Conservation (phyloP, 2,329 filamentous ascomycete genomes). For the Aplosporella prunicola region DNA sequence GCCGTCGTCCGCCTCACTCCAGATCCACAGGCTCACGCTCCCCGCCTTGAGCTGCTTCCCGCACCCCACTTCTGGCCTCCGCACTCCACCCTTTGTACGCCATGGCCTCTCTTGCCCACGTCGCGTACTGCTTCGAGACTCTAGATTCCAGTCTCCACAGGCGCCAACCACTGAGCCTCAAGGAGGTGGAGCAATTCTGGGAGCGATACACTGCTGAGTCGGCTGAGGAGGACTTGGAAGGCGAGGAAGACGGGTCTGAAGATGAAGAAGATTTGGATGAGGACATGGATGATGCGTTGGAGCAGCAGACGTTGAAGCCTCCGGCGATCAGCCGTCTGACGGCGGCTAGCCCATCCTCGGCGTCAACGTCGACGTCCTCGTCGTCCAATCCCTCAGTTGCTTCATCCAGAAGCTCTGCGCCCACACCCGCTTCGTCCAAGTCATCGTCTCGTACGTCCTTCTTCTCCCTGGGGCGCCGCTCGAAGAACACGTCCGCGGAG, state of each 20-base stretch:
- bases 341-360: constrained; percentile 33
- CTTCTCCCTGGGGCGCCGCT: constrained; percentile 25
- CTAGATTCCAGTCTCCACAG: constrained; percentile 66
- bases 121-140: constrained; percentile 85
- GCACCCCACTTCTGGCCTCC: too few relatives aligned
- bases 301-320: constrained; percentile 17
- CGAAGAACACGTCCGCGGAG: constrained; percentile 24
- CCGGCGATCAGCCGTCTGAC: constrained; percentile 38
- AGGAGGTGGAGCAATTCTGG: constrained; percentile 62
- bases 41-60: too few relatives aligned
- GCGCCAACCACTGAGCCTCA: constrained; percentile 57
- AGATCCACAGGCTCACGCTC: too few relatives aligned
- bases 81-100: too few relatives aligned
- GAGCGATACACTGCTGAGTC: constrained; percentile 37
- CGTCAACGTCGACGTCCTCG: constrained; percentile 38
- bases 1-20: too few relatives aligned
- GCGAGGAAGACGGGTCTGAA: constrained; percentile 15
- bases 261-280: constrained; percentile 27
- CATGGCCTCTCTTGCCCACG: constrained; percentile 83
- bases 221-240: constrained; percentile 14
- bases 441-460: constrained; percentile 20
- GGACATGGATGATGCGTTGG: constrained; percentile 18
- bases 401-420: constrained; percentile 22
- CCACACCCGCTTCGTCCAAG: constrained; percentile 34
- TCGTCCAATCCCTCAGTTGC: constrained; percentile 20